Percentiles rank a stretch among this genome's conserved stretches.
Evolutionary conservation across 2,329 filamentous ascomycete genomes (phyloP).

Genomic region (Aspergillus novofumigatus): DNA sequence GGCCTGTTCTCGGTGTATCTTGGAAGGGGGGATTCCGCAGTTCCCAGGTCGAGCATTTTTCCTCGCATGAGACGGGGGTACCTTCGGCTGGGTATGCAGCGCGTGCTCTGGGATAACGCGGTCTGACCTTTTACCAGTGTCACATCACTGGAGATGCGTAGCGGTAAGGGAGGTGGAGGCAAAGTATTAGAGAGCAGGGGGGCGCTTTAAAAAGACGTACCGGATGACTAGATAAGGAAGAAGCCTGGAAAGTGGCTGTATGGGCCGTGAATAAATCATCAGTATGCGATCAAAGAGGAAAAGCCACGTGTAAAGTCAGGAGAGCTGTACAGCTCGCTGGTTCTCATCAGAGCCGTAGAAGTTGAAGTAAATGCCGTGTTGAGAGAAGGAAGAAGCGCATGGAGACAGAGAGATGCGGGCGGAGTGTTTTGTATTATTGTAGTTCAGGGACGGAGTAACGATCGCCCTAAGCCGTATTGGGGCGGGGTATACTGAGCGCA

Average conservation of each 20-base stretch:
- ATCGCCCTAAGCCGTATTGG: constrained; percentile 20
- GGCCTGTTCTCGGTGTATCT: not conserved
- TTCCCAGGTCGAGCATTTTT: not conserved
- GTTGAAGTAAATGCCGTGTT: not conserved
- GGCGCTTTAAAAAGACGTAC: constrained; percentile 4
- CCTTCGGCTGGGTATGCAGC: constrained; percentile 17
- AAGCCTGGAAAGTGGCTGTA: not conserved
- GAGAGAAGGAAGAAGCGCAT: not conserved
- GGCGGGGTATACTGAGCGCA: constrained; percentile 13
- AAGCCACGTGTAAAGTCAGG: not conserved
- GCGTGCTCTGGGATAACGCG: constrained; percentile 13
- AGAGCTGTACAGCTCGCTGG: not conserved
- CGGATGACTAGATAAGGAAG: not conserved
- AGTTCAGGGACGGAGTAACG: not conserved
- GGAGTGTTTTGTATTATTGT: constrained; percentile 1
- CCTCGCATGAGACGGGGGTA: constrained; percentile 10
- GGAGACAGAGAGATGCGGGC: constrained; percentile 1
- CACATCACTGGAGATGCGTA: constrained; percentile 38
- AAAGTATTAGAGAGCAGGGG: not conserved
- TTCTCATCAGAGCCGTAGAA: not conserved
- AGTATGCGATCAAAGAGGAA: not conserved
- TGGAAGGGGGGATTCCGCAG: constrained; percentile 10
- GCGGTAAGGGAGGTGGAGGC: not conserved
- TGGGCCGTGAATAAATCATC: not conserved
- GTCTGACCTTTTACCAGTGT: constrained; percentile 47